Evolutionary conservation across 2,329 filamentous ascomycete species (phyloP).

Genomic region (Colletotrichum tofieldiae): DNA sequence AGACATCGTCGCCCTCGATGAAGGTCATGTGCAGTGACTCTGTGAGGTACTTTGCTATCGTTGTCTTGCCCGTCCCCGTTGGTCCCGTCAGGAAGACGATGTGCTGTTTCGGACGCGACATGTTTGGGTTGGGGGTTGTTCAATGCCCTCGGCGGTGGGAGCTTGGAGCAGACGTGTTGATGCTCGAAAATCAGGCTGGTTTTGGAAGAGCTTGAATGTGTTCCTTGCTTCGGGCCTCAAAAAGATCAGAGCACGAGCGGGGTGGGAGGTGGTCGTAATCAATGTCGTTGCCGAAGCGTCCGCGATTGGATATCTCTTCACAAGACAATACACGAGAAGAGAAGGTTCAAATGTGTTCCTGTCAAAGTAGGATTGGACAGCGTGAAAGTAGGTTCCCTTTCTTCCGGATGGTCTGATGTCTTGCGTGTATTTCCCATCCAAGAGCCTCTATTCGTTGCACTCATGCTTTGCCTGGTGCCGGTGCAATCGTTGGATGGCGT

Average conservation of each 20-base stretch:
- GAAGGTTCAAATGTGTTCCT: neutral
- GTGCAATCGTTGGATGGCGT: conserved; percentile 22
- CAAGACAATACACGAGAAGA: neutral
- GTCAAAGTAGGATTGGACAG: neutral
- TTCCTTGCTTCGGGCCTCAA: conserved; percentile 13
- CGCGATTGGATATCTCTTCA: neutral
- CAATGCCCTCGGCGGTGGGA: neutral
- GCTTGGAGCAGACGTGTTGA: neutral
- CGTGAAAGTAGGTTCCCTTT: neutral
- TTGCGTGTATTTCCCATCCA: neutral
- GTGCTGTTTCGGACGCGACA: conserved; percentile 53
- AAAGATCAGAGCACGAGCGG: neutral
- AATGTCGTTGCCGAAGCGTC: neutral
- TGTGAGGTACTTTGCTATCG: conserved; percentile 68
- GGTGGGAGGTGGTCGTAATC: neutral
- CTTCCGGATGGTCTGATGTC: conserved; percentile 29
- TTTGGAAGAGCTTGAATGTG: conserved; percentile 1
- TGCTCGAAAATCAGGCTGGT: neutral
- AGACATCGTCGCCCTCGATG: conserved; percentile 75
- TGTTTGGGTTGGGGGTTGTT: neutral
- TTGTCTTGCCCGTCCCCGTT: conserved; percentile 75
- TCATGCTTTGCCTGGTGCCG: neutral
- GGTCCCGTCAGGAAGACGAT: conserved; percentile 75
- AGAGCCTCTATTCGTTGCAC: neutral
- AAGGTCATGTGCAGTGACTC: conserved; percentile 66